Evolutionary conservation across 192 early-diverging fungal species (phyloP).

Genomic region (Dimargaris cristalligena): DNA sequence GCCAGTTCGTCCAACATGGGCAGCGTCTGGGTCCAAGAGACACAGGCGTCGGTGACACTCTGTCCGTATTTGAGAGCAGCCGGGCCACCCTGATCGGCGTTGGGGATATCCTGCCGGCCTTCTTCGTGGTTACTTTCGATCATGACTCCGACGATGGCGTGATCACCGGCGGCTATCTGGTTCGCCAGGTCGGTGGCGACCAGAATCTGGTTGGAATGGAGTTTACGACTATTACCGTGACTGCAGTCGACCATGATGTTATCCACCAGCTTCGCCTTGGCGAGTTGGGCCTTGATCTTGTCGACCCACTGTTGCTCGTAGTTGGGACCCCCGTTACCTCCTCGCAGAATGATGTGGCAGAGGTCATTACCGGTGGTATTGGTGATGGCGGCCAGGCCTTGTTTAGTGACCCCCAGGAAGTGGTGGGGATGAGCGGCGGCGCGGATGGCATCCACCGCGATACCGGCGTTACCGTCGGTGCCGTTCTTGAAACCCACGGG

Average conservation of each 20-base stretch:
- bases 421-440: slow-evolving; percentile 62
- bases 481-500: slow-evolving; percentile 99
- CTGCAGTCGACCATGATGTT: slow-evolving; percentile 91
- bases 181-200: slow-evolving; percentile 48
- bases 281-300: slow-evolving; percentile 35
- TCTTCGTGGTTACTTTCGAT: slow-evolving; percentile 81
- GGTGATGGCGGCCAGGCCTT: slow-evolving; percentile 79
- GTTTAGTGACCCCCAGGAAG: slow-evolving; percentile 90
- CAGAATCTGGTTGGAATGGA: slow-evolving; percentile 71
- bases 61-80: slow-evolving; percentile 67
- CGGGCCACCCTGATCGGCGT: slow-evolving; percentile 34
- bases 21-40: slow-evolving; percentile 70
- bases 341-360: slow-evolving; percentile 83
- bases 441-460: slow-evolving; percentile 60
- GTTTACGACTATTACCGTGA: slow-evolving; percentile 82
- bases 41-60: slow-evolving; percentile 87
- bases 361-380: slow-evolving; percentile 65
- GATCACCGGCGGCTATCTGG: slow-evolving; percentile 58
- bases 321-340: slow-evolving; percentile 80
- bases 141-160: slow-evolving; percentile 70
- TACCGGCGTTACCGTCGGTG: slow-evolving; percentile 74
- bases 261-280: slow-evolving; percentile 39
- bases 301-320: slow-evolving; percentile 47
- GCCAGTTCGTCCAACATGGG: slow-evolving; percentile 61
- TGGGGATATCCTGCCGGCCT: slow-evolving; percentile 73